Evolutionary conservation across 768 basidiomycete genomes (phyloP).

Genomic region (Rhizopogon vesiculosus): DNA sequence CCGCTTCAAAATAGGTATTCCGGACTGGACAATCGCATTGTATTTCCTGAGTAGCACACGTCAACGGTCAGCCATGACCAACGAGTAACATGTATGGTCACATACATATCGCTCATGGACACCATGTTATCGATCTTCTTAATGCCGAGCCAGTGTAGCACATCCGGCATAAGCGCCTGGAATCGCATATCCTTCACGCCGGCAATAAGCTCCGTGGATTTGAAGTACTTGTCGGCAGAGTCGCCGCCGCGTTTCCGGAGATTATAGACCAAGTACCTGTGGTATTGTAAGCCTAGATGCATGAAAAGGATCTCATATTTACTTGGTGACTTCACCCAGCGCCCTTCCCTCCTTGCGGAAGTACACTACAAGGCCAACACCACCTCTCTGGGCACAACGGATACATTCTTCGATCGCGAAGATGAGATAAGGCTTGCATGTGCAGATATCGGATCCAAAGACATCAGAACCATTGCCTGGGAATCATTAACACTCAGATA

Average conservation of each 20-base stretch:
- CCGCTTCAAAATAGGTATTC: constrained; percentile 74
- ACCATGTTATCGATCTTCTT: constrained; percentile 87
- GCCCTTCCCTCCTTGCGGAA: constrained; percentile 94
- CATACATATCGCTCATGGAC: constrained; percentile 82
- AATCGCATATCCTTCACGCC: constrained; percentile 97
- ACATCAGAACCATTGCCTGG: constrained; percentile 91
- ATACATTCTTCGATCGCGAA: constrained; percentile 95
- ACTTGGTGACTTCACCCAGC: constrained; percentile 92
- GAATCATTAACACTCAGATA: not conserved
- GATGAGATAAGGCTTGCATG: constrained; percentile 88
- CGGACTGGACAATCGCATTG: constrained; percentile 86
- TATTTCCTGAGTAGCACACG: constrained; percentile 65
- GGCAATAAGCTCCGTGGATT: constrained; percentile 87
- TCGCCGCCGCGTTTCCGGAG: constrained; percentile 93
- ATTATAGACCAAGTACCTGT: constrained; percentile 91
- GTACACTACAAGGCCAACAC: constrained; percentile 91
- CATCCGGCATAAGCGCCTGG: constrained; percentile 92
- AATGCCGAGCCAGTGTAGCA: constrained; percentile 93
- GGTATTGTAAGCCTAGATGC: not conserved
- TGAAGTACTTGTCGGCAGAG: constrained; percentile 90
- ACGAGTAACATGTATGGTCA: constrained; percentile 3
- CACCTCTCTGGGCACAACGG: constrained; percentile 74
- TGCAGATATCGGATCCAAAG: constrained; percentile 90
- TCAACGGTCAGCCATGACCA: not conserved
- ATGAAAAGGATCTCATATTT: constrained; percentile 16